Evolutionary conservation across 352 stramenopile species (phyloP).

Genomic region (Phytophthora boehmeriae): DNA sequence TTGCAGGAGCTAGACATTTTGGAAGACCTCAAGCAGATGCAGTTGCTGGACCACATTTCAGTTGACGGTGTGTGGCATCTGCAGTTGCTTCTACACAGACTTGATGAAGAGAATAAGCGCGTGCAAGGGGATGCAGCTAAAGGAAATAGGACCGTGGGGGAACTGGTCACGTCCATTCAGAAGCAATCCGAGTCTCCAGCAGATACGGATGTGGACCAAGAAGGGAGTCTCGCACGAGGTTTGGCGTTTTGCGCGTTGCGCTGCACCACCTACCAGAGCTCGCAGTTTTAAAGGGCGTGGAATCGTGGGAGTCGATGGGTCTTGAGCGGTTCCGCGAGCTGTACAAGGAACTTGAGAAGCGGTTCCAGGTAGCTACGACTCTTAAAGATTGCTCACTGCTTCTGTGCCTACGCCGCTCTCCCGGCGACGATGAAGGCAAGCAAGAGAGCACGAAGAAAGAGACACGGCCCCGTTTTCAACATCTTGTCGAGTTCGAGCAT

Average conservation of each 20-base stretch:
- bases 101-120: conserved; percentile 37
- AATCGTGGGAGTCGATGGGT: conserved; percentile 46
- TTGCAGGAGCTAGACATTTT: conserved; percentile 76
- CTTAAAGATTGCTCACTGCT: conserved; percentile 87
- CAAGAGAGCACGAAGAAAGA: conserved; percentile 22
- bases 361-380: conserved; percentile 84
- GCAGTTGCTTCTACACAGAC: conserved; percentile 48
- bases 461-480: conserved; percentile 48
- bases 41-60: conserved; percentile 81
- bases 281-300: conserved; percentile 34
- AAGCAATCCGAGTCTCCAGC: conserved; percentile 12
- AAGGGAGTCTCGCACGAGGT: conserved; percentile 52
- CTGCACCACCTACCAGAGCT: conserved; percentile 47
- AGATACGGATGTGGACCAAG: conserved; percentile 49
- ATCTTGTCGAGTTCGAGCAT: conserved; percentile 76
- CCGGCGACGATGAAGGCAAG: conserved; percentile 22
- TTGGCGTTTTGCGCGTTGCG: conserved; percentile 61
- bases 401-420: conserved; percentile 65
- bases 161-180: conserved; percentile 37
- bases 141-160: conserved; percentile 24
- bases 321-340: conserved; percentile 52
- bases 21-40: conserved; percentile 84
- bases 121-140: conserved; percentile 1
- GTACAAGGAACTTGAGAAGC: conserved; percentile 67
- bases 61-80: conserved; percentile 81